Conservation (phyloP, 306 rosid species). For the Vigna unguiculata region DNA sequence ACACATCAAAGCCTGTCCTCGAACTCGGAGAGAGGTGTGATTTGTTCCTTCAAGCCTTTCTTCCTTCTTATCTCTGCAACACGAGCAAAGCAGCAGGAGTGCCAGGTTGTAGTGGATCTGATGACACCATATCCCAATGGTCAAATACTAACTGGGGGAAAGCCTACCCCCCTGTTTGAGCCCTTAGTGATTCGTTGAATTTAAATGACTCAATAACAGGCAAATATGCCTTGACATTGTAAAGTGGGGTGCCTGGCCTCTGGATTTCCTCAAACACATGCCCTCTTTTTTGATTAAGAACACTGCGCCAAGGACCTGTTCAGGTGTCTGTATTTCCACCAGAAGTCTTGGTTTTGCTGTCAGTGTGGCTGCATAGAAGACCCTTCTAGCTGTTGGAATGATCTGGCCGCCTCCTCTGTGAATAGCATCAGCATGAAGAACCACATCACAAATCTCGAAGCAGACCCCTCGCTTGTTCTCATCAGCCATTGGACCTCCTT, state of each 20-base stretch:
- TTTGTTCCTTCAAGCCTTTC: conserved; percentile 72
- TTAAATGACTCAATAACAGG: conserved; percentile 69
- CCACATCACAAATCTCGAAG: conserved; percentile 69
- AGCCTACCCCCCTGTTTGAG: conserved; percentile 66
- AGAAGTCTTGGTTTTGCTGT: conserved; percentile 75
- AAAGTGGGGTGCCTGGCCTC: conserved; percentile 67
- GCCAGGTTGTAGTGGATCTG: conserved; percentile 71
- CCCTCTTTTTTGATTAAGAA: conserved; percentile 71
- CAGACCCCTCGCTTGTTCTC: conserved; percentile 71
- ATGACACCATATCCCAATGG: conserved; percentile 77
- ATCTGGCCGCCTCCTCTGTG: conserved; percentile 81
- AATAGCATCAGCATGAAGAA: conserved; percentile 75
- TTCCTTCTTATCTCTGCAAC: conserved; percentile 69
- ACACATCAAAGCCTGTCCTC: conserved; percentile 62
- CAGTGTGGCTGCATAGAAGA: conserved; percentile 62
- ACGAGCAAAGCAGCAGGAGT: conserved; percentile 59
- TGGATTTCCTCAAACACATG: conserved; percentile 68
- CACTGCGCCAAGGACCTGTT: conserved; percentile 74
- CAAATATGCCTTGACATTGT: conserved; percentile 67
- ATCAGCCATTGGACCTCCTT: conserved; percentile 68
- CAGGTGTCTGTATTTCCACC: conserved; percentile 79
- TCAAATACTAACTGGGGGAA: conserved; percentile 79
- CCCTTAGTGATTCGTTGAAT: conserved; percentile 60
- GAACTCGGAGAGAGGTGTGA: conserved; percentile 60
- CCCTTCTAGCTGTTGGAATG: conserved; percentile 75